Conservation (phyloP, 345 rosid genomes). For the Brassica napus region DNA sequence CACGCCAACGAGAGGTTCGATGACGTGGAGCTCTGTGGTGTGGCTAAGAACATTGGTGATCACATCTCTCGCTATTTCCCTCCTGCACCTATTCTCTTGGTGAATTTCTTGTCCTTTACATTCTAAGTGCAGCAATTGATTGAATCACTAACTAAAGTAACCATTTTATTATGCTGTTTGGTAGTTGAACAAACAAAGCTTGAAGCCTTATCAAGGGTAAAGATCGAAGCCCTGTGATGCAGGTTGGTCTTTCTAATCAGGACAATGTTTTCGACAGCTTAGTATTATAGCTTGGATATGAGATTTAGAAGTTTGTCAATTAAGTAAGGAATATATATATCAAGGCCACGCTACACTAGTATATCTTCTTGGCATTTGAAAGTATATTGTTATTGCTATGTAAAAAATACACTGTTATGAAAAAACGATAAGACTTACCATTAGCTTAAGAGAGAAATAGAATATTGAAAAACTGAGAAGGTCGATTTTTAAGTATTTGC, state of each 20-base stretch:
- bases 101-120: constrained; percentile 30
- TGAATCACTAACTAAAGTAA: neutral
- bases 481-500: neutral
- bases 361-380: constrained; percentile 8
- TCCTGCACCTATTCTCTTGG: constrained; percentile 76
- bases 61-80: constrained; percentile 87
- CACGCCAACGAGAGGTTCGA: constrained; percentile 93
- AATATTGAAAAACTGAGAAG: neutral
- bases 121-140: neutral
- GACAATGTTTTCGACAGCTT: neutral
- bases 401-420: too few relatives aligned
- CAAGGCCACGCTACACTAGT: neutral
- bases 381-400: neutral
- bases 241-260: constrained; percentile 55
- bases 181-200: constrained; percentile 84
- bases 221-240: constrained; percentile 69
- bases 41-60: constrained; percentile 89
- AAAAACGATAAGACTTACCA: too few relatives aligned
- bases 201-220: constrained; percentile 63
- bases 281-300: neutral
- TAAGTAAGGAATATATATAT: neutral
- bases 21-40: constrained; percentile 64
- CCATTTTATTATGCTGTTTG: constrained; percentile 17
- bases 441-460: neutral
- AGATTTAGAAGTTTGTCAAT: neutral